Conservation (phyloP, 169 alveolate species). For the Neospora caninum region DNA sequence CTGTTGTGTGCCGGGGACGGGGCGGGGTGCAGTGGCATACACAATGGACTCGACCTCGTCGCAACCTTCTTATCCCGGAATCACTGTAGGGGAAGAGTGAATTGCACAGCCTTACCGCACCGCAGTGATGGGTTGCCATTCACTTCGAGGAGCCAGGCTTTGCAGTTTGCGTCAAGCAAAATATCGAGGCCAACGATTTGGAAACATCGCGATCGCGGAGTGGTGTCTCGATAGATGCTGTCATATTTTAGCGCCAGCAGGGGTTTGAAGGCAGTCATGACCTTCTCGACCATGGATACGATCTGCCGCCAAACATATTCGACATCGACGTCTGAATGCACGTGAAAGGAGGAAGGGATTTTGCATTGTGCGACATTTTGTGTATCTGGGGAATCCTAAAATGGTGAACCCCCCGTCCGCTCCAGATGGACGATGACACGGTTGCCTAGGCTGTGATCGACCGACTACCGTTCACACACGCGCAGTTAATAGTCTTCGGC, state of each 20-base stretch:
- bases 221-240: neutral
- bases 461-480: too few species aligned
- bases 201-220: slow-evolving; percentile 76
- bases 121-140: slow-evolving; percentile 91
- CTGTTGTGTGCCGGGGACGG: too few species aligned
- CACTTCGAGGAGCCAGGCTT: slow-evolving; percentile 95
- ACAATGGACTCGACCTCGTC: too few species aligned
- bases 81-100: too few species aligned
- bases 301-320: slow-evolving; percentile 79
- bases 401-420: too few species aligned
- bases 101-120: slow-evolving; percentile 41
- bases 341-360: slow-evolving; percentile 45
- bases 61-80: too few species aligned
- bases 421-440: too few species aligned
- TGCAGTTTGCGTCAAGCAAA: slow-evolving; percentile 87
- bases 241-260: slow-evolving; percentile 68
- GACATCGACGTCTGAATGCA: slow-evolving; percentile 76
- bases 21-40: too few species aligned
- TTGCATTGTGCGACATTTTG: neutral
- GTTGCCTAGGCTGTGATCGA: too few species aligned
- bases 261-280: slow-evolving; percentile 80
- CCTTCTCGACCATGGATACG: slow-evolving; percentile 79
- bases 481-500: too few species aligned
- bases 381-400: neutral
- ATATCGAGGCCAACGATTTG: slow-evolving; percentile 94